Conservation (phyloP, 108 stramenopile species). For the Skeletonema grethae region DNA sequence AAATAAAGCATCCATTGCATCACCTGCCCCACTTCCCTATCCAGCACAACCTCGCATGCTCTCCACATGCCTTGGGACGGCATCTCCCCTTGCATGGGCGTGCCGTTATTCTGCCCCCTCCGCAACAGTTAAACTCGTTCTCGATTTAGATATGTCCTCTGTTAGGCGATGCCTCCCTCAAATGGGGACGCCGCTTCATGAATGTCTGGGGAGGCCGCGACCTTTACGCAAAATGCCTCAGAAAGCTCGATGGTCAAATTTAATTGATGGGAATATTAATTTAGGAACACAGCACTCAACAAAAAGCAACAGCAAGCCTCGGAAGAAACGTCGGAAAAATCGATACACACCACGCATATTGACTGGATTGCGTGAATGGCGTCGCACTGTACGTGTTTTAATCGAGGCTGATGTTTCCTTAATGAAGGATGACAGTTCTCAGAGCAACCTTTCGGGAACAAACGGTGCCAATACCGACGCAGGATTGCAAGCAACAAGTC, state of each 20-base stretch:
- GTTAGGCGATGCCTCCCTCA: slow-evolving; percentile 60
- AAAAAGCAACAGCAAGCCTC: background rate
- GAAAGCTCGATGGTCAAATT: slow-evolving; percentile 17
- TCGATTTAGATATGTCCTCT: slow-evolving; percentile 48
- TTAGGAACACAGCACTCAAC: background rate
- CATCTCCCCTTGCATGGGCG: slow-evolving; percentile 63
- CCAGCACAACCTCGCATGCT: slow-evolving; percentile 26
- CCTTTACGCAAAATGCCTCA: slow-evolving; percentile 30
- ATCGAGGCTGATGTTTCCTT: slow-evolving; percentile 28
- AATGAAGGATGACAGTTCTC: background rate
- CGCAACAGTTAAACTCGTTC: slow-evolving; percentile 56
- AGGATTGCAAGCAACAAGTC: background rate
- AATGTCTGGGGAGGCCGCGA: slow-evolving; percentile 58
- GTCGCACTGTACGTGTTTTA: slow-evolving; percentile 28
- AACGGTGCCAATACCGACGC: background rate
- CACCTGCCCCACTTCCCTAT: slow-evolving; percentile 4
- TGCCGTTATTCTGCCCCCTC: slow-evolving; percentile 72
- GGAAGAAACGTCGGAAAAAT: slow-evolving; percentile 14
- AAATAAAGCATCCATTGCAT: background rate
- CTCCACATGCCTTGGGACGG: slow-evolving; percentile 37
- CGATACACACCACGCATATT: slow-evolving; percentile 21
- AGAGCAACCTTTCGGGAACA: background rate
- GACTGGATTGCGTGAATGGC: slow-evolving; percentile 25
- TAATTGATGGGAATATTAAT: slow-evolving; percentile 7
- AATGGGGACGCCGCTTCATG: slow-evolving; percentile 76